These are phyloP conservation scores for Erigeron canadensis DNA, from an alignment of 129 eudicot genomes.

Conservation along the genomic window DNA sequence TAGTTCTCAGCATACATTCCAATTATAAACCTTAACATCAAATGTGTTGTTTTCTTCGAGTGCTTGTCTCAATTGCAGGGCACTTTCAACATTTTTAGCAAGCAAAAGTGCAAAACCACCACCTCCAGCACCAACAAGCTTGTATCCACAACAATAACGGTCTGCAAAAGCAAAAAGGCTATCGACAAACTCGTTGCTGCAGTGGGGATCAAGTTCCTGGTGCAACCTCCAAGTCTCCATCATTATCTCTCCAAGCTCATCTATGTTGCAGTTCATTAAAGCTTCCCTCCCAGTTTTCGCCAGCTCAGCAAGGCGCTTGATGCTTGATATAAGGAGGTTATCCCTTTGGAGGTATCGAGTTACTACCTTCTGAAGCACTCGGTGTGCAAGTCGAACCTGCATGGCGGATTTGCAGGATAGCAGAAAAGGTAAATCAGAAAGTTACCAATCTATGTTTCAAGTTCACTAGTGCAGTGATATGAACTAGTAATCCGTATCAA, in stretches of 20 bases:
- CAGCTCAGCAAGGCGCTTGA: constrained; percentile 90
- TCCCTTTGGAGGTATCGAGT: constrained; percentile 85
- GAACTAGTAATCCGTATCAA: constrained; percentile 2
- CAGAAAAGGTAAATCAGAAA: constrained; percentile 8
- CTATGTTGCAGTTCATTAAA: constrained; percentile 80
- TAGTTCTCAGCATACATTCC: constrained; percentile 52
- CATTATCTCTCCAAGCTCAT: constrained; percentile 75
- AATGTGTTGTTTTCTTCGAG: constrained; percentile 49
- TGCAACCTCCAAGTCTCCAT: constrained; percentile 96
- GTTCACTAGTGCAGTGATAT: neutral
- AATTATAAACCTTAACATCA: constrained; percentile 64
- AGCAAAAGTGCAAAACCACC: constrained; percentile 96
- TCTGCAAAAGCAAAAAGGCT: constrained; percentile 67
- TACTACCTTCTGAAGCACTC: constrained; percentile 90
- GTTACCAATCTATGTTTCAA: too few relatives aligned
- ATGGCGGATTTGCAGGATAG: constrained; percentile 9
- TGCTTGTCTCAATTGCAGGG: constrained; percentile 46
- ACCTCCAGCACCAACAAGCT: constrained; percentile 99
- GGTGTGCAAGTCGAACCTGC: constrained; percentile 95
- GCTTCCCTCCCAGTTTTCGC: constrained; percentile 97
- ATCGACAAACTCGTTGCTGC: constrained; percentile 90
- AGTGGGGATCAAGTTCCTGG: constrained; percentile 92
- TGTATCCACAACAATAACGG: constrained; percentile 75
- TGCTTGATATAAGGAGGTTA: constrained; percentile 84
- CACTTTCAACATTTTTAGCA: constrained; percentile 57